Percentiles rank a stretch among this genome's conserved stretches.
Evolutionary conservation across 2,329 filamentous ascomycete genomes (phyloP).

Genomic region (Mariannaea elegans): DNA sequence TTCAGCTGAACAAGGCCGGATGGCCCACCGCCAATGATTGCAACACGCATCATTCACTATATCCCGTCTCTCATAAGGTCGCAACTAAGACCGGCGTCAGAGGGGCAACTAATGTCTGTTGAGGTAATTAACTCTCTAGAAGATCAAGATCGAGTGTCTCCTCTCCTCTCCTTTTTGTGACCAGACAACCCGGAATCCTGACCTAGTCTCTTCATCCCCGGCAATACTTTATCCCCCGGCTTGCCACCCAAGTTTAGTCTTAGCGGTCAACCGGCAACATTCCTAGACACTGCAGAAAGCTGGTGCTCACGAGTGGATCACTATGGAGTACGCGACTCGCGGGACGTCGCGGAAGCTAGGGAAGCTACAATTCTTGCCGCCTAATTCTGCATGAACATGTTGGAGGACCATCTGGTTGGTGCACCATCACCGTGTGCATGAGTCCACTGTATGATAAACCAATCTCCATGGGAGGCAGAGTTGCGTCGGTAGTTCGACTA

Average conservation of each 20-base stretch:
- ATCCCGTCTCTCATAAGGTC: not conserved
- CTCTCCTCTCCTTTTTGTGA: not conserved
- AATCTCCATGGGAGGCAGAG: not conserved
- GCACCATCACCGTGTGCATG: not conserved
- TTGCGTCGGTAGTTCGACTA: not conserved
- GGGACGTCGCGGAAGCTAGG: not conserved
- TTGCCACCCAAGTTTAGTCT: not conserved
- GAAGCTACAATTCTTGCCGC: not conserved
- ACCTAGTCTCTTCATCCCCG: not conserved
- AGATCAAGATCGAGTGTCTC: not conserved
- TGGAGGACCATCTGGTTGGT: not conserved
- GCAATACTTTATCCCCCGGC: not conserved
- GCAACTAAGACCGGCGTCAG: not conserved
- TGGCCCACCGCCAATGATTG: constrained; percentile 52
- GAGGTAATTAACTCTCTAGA: constrained; percentile 5
- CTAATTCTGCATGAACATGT: constrained; percentile 17
- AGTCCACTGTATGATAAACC: not conserved
- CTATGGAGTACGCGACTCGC: not conserved
- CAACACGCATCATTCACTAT: constrained; percentile 42
- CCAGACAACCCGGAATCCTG: not conserved
- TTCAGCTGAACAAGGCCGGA: constrained; percentile 52
- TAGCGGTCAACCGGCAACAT: not conserved
- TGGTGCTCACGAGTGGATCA: not conserved
- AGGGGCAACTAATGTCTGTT: not conserved
- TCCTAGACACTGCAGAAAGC: not conserved